Percentiles rank a stretch among this genome's conserved stretches.
Conservation (phyloP, 371 early-diverging fungal species). For the Chytridium lagenaria region DNA sequence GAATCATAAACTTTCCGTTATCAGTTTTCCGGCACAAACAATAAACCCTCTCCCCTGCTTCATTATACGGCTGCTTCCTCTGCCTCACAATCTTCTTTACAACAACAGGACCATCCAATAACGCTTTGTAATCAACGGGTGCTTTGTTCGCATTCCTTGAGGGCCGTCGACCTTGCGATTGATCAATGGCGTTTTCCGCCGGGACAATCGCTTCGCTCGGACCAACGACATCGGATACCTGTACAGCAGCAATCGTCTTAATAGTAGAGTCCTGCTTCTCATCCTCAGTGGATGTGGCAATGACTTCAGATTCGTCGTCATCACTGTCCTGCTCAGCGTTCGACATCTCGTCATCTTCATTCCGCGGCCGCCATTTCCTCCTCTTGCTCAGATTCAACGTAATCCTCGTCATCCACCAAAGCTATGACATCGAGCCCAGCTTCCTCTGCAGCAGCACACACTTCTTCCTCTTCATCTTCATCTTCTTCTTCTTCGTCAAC, state of each 20-base stretch:
- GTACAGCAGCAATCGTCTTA: too few species aligned
- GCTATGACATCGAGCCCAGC: background rate
- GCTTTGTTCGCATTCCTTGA: background rate
- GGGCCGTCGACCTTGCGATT: background rate
- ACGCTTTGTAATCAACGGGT: background rate
- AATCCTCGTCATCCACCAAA: conserved; percentile 1
- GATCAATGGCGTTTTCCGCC: background rate
- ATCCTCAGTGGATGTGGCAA: too few species aligned
- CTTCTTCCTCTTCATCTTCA: conserved; percentile 13
- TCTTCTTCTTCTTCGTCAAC: background rate
- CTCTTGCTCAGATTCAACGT: conserved; percentile 4
- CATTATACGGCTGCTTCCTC: conserved; percentile 43
- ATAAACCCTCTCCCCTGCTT: conserved; percentile 59
- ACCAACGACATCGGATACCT: too few species aligned
- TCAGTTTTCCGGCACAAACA: conserved; percentile 75
- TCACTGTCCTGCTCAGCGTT: background rate
- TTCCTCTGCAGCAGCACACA: conserved; percentile 7
- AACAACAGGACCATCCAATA: background rate
- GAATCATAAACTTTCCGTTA: conserved; percentile 78
- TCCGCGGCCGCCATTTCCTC: background rate
- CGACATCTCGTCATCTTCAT: conserved; percentile 6
- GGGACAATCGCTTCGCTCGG: background rate
- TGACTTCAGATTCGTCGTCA: background rate
- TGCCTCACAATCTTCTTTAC: conserved; percentile 25
- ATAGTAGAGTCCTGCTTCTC: too few species aligned